A percentile compares a stretch with the other conserved stretches of the same genome.
These are phyloP conservation scores for Podospora appendiculata DNA, from an alignment of 495 filamentous ascomycete genomes.

Conservation along the genomic window DNA sequence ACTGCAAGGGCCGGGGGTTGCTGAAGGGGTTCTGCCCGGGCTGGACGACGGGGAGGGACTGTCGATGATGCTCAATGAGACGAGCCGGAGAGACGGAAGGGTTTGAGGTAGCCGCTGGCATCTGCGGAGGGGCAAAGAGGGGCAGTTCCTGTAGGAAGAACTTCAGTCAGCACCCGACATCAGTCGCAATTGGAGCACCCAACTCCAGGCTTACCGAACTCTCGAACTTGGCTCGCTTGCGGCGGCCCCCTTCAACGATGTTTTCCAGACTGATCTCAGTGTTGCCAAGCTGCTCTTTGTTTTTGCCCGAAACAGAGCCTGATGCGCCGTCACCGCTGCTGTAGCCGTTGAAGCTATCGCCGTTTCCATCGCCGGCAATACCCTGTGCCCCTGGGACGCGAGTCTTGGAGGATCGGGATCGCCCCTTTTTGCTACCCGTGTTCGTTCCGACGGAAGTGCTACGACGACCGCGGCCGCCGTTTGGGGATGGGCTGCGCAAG, in stretches of 20 bases:
- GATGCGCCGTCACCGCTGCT: conserved; percentile 76
- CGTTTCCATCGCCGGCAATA: conserved; percentile 51
- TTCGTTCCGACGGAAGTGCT: conserved; percentile 62
- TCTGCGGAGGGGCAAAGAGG: conserved; percentile 87
- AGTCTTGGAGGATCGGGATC: conserved; percentile 62
- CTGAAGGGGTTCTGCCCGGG: conserved; percentile 66
- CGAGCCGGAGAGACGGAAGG: conserved; percentile 91
- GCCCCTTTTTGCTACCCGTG: conserved; percentile 49
- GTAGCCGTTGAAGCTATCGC: conserved; percentile 60
- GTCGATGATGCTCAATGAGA: conserved; percentile 48
- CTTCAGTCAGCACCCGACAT: conserved; percentile 5
- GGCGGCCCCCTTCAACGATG: conserved; percentile 91
- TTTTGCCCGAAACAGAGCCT: conserved; percentile 63
- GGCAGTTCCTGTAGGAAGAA: conserved; percentile 67
- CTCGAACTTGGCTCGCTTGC: conserved; percentile 95
- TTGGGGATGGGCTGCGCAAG: conserved; percentile 79
- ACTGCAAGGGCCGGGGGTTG: conserved; percentile 64
- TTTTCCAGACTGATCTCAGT: conserved; percentile 97
- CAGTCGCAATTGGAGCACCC: not conserved
- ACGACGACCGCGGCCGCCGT: conserved; percentile 60
- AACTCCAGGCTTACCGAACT: conserved; percentile 66
- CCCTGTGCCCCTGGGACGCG: conserved; percentile 47
- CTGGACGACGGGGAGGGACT: conserved; percentile 60
- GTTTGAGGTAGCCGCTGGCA: conserved; percentile 78
- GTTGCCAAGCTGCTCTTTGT: conserved; percentile 77